phyloP scores from a whole-genome alignment of 164 flowering plant species.

The Amborella trichopoda region DNA sequence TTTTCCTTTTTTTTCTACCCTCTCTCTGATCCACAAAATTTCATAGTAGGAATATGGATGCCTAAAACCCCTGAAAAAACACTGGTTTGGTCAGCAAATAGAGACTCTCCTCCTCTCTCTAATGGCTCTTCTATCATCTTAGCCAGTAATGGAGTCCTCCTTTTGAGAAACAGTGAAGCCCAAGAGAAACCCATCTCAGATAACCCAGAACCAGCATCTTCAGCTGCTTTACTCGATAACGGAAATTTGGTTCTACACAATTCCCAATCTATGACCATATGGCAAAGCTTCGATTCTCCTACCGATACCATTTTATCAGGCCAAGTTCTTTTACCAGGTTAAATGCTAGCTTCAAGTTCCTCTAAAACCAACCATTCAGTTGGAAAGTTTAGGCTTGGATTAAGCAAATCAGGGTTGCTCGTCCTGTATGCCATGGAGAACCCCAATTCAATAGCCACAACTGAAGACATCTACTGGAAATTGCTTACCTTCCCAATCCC shows the following conservation, averaged over 20 bases:
- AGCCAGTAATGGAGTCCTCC: conserved; percentile 3
- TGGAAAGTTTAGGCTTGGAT: too few relatives aligned
- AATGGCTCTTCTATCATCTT: conserved; percentile 10
- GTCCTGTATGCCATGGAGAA: too few relatives aligned
- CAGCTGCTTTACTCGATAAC: conserved; percentile 4
- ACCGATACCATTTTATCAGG: conserved; percentile 8
- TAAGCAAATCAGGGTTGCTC: too few relatives aligned
- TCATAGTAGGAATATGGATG: conserved; percentile 24
- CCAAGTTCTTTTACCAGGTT: too few relatives aligned
- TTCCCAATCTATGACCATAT: not conserved
- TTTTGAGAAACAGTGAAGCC: not conserved
- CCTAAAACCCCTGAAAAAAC: conserved; percentile 18
- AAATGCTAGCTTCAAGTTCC: too few relatives aligned
- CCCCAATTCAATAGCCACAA: too few relatives aligned
- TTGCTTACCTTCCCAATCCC: too few relatives aligned
- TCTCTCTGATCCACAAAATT: conserved; percentile 1
- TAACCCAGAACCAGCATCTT: too few relatives aligned
- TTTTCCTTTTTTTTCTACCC: conserved; percentile 20
- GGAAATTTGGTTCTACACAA: conserved; percentile 9
- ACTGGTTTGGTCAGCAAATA: conserved; percentile 18
- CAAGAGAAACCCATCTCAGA: too few relatives aligned
- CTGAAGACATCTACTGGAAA: too few relatives aligned
- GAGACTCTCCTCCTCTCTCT: conserved; percentile 3
- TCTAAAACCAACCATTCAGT: too few relatives aligned
- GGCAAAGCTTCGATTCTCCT: conserved; percentile 7